Evolutionary conservation across 106 monocot species (phyloP).

Genomic region (Dendrobium huoshanense): DNA sequence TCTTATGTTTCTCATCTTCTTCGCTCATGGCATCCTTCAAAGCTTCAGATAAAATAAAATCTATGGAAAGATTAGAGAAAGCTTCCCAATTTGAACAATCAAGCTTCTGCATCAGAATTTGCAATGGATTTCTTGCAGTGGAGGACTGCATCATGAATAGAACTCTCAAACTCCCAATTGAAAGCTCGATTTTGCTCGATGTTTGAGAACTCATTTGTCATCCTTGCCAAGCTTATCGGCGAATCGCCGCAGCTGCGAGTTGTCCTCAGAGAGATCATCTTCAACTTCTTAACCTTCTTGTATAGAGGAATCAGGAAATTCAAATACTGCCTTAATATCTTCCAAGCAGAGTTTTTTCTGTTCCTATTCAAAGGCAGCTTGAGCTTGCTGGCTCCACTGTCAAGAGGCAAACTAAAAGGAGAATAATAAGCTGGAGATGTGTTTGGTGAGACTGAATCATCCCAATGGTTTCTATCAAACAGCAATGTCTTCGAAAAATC

Average conservation of each 20-base stretch:
- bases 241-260: constrained; percentile 1
- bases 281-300: constrained; percentile 28
- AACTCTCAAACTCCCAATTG: constrained; percentile 20
- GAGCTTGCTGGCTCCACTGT: too few relatives aligned
- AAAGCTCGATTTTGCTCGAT: constrained; percentile 7
- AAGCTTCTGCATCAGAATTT: background rate
- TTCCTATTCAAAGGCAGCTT: background rate
- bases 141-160: constrained; percentile 48
- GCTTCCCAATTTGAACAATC: background rate
- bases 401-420: background rate
- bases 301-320: constrained; percentile 23
- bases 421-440: background rate
- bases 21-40: too few relatives aligned
- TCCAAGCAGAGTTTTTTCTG: constrained; percentile 2
- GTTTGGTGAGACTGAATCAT: too few relatives aligned
- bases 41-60: background rate
- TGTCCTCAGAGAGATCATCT: background rate
- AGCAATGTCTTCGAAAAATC: background rate
- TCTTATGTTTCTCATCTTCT: background rate
- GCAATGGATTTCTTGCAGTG: constrained; percentile 45
- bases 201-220: background rate
- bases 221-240: background rate
- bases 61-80: background rate
- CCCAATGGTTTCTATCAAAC: background rate
- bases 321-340: constrained; percentile 26